A percentile compares a stretch with the other conserved stretches of the same genome.
phyloP scores from a whole-genome alignment of 805 yeast genomes.

The Jamesozyma spencerorum region DNA sequence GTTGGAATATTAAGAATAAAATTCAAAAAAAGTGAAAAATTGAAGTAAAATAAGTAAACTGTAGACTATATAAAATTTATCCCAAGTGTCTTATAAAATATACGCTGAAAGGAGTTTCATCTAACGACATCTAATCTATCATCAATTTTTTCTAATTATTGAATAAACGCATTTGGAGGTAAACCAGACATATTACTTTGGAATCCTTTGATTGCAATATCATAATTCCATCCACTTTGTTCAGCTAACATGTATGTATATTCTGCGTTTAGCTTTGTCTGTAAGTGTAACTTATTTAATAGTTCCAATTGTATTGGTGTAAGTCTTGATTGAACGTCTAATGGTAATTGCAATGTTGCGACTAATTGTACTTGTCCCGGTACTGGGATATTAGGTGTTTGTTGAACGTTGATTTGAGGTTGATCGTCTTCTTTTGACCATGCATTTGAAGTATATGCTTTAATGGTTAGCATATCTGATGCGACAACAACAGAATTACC shows the following conservation, averaged over 20 bases:
- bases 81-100: too few species aligned
- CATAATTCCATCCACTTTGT: constrained; percentile 79
- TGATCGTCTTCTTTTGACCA: too few species aligned
- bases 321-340: constrained; percentile 43
- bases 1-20: too few species aligned
- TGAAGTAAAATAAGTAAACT: too few species aligned
- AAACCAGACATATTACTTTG: constrained; percentile 52
- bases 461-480: constrained; percentile 66
- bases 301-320: constrained; percentile 52
- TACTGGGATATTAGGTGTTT: too few species aligned
- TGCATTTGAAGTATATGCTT: constrained; percentile 50
- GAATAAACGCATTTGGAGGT: constrained; percentile 48
- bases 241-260: constrained; percentile 76
- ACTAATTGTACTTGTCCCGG: constrained; percentile 11
- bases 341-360: constrained; percentile 40
- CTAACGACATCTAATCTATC: too few species aligned
- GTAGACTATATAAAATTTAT: too few species aligned
- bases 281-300: constrained; percentile 52
- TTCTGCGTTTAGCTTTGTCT: constrained; percentile 69
- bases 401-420: too few species aligned
- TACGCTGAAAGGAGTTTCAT: too few species aligned
- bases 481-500: constrained; percentile 69
- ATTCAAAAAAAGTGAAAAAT: too few species aligned
- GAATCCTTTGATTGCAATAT: constrained; percentile 60
- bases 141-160: constrained; percentile 5